These are phyloP conservation scores for Neurospora sp. DNA, from an alignment of 495 filamentous ascomycete species.

Conservation along the genomic window DNA sequence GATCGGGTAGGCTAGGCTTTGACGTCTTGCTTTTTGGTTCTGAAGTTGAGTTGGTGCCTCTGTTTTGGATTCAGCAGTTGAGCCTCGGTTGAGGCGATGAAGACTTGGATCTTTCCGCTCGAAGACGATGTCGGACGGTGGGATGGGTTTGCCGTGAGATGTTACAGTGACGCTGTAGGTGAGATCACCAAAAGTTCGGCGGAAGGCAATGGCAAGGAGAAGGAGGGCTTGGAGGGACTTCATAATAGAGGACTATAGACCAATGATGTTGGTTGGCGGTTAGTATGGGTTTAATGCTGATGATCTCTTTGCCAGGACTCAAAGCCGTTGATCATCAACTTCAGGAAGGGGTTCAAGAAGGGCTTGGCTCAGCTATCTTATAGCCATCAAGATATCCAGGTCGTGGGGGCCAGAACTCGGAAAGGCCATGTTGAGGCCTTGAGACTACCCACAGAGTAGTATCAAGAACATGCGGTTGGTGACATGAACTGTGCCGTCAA, in stretches of 20 bases:
- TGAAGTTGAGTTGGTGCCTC: not conserved
- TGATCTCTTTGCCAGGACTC: not conserved
- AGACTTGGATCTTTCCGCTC: not conserved
- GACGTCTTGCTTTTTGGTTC: not conserved
- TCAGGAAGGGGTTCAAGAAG: not conserved
- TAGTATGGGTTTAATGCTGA: not conserved
- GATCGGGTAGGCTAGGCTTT: not conserved
- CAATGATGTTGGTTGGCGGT: no score
- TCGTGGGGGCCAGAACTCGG: not conserved
- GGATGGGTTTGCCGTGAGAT: not conserved
- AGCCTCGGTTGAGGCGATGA: not conserved
- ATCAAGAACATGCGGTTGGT: not conserved
- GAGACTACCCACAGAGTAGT: not conserved
- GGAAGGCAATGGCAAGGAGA: not conserved
- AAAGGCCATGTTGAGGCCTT: no score
- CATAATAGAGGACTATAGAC: not conserved
- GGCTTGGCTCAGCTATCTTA: not conserved
- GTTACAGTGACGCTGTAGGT: not conserved
- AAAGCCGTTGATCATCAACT: no score
- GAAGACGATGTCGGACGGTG: not conserved
- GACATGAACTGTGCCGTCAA: not conserved
- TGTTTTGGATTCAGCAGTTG: not conserved
- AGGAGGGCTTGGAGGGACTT: not conserved
- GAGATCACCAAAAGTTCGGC: not conserved
- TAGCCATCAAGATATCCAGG: not conserved